Percentiles rank a stretch among this genome's conserved stretches.
These are phyloP conservation scores for Cladosporium colombiae DNA, from an alignment of 2,329 filamentous ascomycete genomes.

Conservation along the genomic window DNA sequence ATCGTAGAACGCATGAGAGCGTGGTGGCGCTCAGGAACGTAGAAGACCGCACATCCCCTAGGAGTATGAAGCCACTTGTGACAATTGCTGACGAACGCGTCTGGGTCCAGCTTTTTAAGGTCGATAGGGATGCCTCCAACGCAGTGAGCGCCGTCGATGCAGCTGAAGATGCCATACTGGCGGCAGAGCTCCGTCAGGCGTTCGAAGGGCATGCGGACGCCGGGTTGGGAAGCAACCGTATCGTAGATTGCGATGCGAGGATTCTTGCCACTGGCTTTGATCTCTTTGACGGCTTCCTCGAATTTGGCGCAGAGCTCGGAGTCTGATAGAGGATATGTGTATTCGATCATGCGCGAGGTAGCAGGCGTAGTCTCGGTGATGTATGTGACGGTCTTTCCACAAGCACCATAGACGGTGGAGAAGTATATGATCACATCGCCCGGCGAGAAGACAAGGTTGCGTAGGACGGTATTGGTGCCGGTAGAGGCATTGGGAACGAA, in stretches of 20 bases:
- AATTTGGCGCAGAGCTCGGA: constrained; percentile 65
- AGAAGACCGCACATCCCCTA: constrained; percentile 76
- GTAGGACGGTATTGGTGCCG: constrained; percentile 76
- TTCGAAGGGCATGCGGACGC: constrained; percentile 78
- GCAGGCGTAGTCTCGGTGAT: constrained; percentile 66
- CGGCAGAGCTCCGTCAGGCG: constrained; percentile 64
- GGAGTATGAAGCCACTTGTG: constrained; percentile 90
- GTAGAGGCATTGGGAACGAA: constrained; percentile 81
- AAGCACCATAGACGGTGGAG: constrained; percentile 74
- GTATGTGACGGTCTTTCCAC: constrained; percentile 72
- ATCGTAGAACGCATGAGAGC: constrained; percentile 70
- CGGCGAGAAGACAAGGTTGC: constrained; percentile 66
- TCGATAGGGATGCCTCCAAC: constrained; percentile 77
- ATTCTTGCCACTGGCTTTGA: constrained; percentile 59
- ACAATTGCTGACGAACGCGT: constrained; percentile 85
- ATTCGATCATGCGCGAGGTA: constrained; percentile 55
- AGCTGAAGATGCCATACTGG: constrained; percentile 66
- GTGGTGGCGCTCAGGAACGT: constrained; percentile 77
- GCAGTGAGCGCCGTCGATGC: constrained; percentile 83
- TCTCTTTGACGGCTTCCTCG: constrained; percentile 55
- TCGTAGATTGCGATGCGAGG: constrained; percentile 75
- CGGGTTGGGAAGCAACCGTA: constrained; percentile 75
- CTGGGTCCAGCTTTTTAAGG: constrained; percentile 66
- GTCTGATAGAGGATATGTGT: constrained; percentile 71
- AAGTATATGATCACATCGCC: constrained; percentile 82